A percentile compares a stretch with the other conserved stretches of the same genome.
Evolutionary conservation across 139 green algal species (phyloP).

Genomic region (Chlamydomonas schloesseri): DNA sequence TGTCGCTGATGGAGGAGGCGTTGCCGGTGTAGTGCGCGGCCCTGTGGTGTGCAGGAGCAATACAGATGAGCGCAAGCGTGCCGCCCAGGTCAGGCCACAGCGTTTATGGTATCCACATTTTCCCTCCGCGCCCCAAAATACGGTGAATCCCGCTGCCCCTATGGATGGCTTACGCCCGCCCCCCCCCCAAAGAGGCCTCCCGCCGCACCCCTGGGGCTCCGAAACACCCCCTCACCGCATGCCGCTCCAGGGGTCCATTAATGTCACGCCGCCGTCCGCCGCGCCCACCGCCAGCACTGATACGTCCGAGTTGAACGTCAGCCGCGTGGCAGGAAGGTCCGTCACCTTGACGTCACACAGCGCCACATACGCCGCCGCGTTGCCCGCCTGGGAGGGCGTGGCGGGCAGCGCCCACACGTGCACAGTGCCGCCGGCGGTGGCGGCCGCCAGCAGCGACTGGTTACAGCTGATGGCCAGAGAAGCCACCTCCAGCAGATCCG

Average conservation of each 20-base stretch:
- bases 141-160: too few relatives aligned
- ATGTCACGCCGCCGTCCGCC: slow-evolving; percentile 25
- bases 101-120: too few relatives aligned
- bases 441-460: slow-evolving; percentile 26
- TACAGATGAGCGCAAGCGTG: too few relatives aligned
- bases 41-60: not conserved
- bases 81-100: too few relatives aligned
- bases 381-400: too few relatives aligned
- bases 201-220: too few relatives aligned
- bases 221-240: slow-evolving; percentile 16
- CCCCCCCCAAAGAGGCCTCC: too few relatives aligned
- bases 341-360: slow-evolving; percentile 42
- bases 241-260: slow-evolving; percentile 29
- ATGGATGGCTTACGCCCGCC: too few relatives aligned
- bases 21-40: slow-evolving; percentile 35
- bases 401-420: slow-evolving; percentile 24
- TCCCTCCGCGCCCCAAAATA: too few relatives aligned
- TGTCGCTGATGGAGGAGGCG: slow-evolving; percentile 26
- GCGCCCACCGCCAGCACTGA: slow-evolving; percentile 35
- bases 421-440: slow-evolving; percentile 38
- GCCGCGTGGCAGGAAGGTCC: slow-evolving; percentile 18
- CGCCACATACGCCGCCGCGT: not conserved
- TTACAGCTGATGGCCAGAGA: slow-evolving; percentile 11
- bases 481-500: slow-evolving; percentile 28
- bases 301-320: slow-evolving; percentile 32